Conservation (phyloP, 805 yeast species). For the Saccharomycopsis microspora region DNA sequence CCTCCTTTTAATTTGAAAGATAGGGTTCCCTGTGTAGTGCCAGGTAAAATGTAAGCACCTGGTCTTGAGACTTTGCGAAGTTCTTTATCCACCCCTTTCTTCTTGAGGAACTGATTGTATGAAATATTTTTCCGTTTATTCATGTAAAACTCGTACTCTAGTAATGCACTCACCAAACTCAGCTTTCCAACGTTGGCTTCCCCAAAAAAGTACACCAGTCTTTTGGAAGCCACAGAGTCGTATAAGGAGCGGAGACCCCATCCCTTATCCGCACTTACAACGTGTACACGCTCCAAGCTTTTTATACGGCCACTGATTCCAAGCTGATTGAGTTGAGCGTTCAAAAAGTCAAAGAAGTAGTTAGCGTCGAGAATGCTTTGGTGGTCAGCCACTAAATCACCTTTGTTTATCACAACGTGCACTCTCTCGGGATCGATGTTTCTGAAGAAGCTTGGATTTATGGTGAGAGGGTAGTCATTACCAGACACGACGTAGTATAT, state of each 20-base stretch:
- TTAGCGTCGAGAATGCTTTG: not conserved
- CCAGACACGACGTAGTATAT: conserved; percentile 46
- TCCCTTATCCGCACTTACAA: conserved; percentile 38
- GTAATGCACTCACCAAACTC: conserved; percentile 38
- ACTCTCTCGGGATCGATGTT: conserved; percentile 17
- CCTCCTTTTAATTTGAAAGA: conserved; percentile 5
- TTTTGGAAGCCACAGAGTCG: conserved; percentile 24
- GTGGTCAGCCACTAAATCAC: conserved; percentile 27
- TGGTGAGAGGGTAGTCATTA: conserved; percentile 48
- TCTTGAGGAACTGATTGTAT: not conserved
- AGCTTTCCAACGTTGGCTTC: conserved; percentile 64
- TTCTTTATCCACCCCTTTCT: not conserved
- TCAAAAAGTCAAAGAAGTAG: too few species aligned
- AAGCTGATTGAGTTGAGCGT: too few species aligned
- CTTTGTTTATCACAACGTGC: conserved; percentile 24
- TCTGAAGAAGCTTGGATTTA: conserved; percentile 17
- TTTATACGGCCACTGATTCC: not conserved
- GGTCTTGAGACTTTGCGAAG: conserved; percentile 1
- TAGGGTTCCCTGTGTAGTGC: conserved; percentile 14
- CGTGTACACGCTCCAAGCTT: conserved; percentile 23
- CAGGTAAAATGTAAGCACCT: conserved; percentile 14
- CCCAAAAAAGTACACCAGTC: conserved; percentile 45
- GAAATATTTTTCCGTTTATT: not conserved
- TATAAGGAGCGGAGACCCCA: conserved; percentile 40
- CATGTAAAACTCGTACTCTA: conserved; percentile 19